Conservation (phyloP, 768 basidiomycete genomes). For the Kwoniella newhampshirensis region DNA sequence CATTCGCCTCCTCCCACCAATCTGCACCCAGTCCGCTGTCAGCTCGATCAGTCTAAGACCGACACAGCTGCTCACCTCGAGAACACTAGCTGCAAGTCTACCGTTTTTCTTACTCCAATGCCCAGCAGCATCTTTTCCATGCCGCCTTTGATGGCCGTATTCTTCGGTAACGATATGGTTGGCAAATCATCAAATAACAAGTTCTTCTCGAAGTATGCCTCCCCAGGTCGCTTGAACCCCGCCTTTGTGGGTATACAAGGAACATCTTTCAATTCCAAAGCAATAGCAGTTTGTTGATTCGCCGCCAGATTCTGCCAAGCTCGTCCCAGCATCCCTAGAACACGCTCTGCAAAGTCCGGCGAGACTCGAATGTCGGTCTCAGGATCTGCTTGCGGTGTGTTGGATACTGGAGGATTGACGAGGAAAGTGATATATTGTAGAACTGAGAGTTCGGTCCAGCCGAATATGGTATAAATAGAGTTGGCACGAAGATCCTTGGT, state of each 20-base stretch:
- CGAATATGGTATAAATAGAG: slow-evolving; percentile 58
- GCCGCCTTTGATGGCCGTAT: slow-evolving; percentile 63
- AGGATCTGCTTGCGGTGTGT: slow-evolving; percentile 45
- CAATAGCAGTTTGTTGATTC: slow-evolving; percentile 58
- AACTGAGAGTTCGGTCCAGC: slow-evolving; percentile 75
- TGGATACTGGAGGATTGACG: slow-evolving; percentile 57
- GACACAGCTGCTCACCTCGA: slow-evolving; percentile 61
- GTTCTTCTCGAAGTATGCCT: slow-evolving; percentile 80
- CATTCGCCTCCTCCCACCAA: slow-evolving; percentile 59
- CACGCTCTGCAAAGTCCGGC: slow-evolving; percentile 74
- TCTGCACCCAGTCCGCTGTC: slow-evolving; percentile 33
- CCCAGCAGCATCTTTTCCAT: slow-evolving; percentile 65
- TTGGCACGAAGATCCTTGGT: slow-evolving; percentile 57
- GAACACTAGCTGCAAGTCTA: slow-evolving; percentile 91
- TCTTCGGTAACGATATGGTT: slow-evolving; percentile 70
- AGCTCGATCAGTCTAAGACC: slow-evolving; percentile 10
- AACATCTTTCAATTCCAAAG: slow-evolving; percentile 58
- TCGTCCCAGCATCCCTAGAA: slow-evolving; percentile 65
- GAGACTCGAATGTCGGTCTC: slow-evolving; percentile 68
- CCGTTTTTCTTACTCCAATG: slow-evolving; percentile 84
- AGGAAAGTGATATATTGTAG: slow-evolving; percentile 74
- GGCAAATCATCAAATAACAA: slow-evolving; percentile 88
- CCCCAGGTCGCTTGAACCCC: slow-evolving; percentile 70
- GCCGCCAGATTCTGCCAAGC: slow-evolving; percentile 69
- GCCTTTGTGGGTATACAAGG: slow-evolving; percentile 70